Base-by-base conservation (phyloP, 225 moss, liverwort and hornwort species). In the Ulota crispa region DNA sequence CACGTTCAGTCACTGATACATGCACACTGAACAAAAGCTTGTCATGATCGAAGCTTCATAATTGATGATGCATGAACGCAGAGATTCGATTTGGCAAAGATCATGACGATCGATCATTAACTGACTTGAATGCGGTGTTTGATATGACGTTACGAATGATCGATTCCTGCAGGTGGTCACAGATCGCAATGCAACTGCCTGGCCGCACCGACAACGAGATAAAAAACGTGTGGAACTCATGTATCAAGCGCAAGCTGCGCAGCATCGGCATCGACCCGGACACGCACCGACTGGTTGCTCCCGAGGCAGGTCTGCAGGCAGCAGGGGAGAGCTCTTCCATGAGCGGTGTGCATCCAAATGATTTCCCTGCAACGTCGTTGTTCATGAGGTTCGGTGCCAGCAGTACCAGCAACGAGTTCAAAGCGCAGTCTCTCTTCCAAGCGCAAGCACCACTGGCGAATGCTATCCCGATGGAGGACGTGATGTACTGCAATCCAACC, bases 121-220 rank as follows among this genome's bases (percentile, higher is more conserved):
- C 27, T 26, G 60, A 11, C 24, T 27, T 63, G 16, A 2, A 27
- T 14, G 14, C 65, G 47, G 34, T 6, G 24, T 9, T 9, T 39
- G 39, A 2, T 20, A 43, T 26, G 43, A 50, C 27, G 1, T n/a
- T 34, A 16, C 9, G 30, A 18, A 18, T 50, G 50, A 50, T 50
- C 50, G 50, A 6, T 50, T 21, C 9, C 20, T 88, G 19, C 93
- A 97, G 95, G 66, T 97, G 97, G 97, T 97, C 97, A 10, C 94
- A 95, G 78, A 97, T 97, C 62, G 97, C 97, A 12, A 83, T 91
- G 12, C 94, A 92, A 68, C 83, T 97, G 64, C 97, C 97, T 9
- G 97, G 97, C 8, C 91, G 97, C 56, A 97, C 97, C 3, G 97
- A 97, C 83, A 97, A 97, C 80, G 97, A 97, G 77, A 97, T 97